Base-by-base conservation (phyloP, 1,139 yeast genomes). In the Saccharomyces hybrid region DNA sequence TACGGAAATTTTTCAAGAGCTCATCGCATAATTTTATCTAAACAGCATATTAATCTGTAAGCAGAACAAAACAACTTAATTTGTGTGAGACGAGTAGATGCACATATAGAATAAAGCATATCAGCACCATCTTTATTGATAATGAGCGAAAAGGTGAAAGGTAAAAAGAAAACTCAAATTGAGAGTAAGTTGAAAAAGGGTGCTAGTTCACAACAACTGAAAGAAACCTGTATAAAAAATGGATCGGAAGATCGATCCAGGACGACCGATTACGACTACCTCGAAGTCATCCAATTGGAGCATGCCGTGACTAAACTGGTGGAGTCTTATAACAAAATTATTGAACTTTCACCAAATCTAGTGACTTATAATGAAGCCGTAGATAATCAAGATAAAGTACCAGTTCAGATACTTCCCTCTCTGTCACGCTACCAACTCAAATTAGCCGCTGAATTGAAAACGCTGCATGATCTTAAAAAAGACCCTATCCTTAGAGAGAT, bases 291-390 rank as follows among this genome's bases (percentile, higher is more conserved):
- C 23, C 70, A 71, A 30, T 52, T 81, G n/a, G 84, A 80, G 54
- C 79, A 78, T 63, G 76, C 82, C 0, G 75, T 78, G 11, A 68
- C 75, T 1, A 75, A 73, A 52, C 61, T 86, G 7, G 82, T 84
- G 55, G 81, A 78, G 53, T 75, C 80, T 44, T 71, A 85, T 9
- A 73, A 77, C 42, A 71, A 77, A 4, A 77, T 88, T 8, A 56
- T 84, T 5, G 72, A 75, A 9, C 78, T 78, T 16, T 79, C 88
- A 1, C 88, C 89, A 0, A 76, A 78, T 55, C 60, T 73, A 5
- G 68, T 74, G 47, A 72, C 77, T 52, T 72, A 82, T 53, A 69
- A 74, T 57, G 65, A 76, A 4, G 76, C 75, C 51, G 65, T 74
- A 11, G 70, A 76, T 16, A 74, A 78, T 16, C 68, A 68, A 52